These are phyloP conservation scores for Porogramme epimiltina DNA, from an alignment of 1,284 basidiomycete species.

Conservation along the genomic window DNA sequence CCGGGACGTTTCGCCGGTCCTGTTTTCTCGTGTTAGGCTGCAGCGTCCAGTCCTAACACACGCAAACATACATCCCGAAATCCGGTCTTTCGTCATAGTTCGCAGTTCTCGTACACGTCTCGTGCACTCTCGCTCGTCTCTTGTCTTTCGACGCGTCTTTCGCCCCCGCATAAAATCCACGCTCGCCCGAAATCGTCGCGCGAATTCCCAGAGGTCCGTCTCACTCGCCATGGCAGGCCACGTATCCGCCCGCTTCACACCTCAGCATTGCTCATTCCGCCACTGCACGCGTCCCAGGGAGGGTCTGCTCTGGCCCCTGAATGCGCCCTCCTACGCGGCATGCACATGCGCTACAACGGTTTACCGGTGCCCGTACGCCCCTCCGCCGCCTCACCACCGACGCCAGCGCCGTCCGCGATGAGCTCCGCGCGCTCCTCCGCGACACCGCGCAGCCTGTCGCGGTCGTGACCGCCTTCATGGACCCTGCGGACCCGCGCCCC, in stretches of 20 bases:
- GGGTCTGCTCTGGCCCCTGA: too few relatives aligned
- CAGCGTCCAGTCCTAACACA: conserved; percentile 27
- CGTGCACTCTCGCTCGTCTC: neutral
- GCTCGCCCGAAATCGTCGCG: too few relatives aligned
- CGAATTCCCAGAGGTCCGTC: neutral
- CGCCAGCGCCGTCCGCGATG: conserved; percentile 22
- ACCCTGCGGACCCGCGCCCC: conserved; percentile 8
- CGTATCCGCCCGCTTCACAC: too few relatives aligned
- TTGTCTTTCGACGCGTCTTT: too few relatives aligned
- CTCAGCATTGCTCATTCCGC: too few relatives aligned
- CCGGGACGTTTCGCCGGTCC: neutral
- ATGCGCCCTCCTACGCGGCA: too few relatives aligned
- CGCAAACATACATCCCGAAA: conserved; percentile 21
- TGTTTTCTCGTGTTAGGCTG: conserved; percentile 21
- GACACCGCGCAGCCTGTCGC: conserved; percentile 45
- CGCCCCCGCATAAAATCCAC: too few relatives aligned
- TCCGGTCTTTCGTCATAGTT: neutral
- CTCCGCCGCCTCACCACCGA: neutral
- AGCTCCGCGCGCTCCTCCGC: conserved; percentile 38
- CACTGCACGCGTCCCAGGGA: too few relatives aligned
- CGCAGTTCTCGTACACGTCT: neutral
- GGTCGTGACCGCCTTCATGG: conserved; percentile 42
- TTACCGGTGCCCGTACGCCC: neutral
- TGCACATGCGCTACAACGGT: too few relatives aligned
- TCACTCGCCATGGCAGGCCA: neutral